Evolutionary conservation across 2,329 filamentous ascomycete species (phyloP), one percentile per base, ranked within the genome.

Genomic region (Stachybotrys chartarum): DNA sequence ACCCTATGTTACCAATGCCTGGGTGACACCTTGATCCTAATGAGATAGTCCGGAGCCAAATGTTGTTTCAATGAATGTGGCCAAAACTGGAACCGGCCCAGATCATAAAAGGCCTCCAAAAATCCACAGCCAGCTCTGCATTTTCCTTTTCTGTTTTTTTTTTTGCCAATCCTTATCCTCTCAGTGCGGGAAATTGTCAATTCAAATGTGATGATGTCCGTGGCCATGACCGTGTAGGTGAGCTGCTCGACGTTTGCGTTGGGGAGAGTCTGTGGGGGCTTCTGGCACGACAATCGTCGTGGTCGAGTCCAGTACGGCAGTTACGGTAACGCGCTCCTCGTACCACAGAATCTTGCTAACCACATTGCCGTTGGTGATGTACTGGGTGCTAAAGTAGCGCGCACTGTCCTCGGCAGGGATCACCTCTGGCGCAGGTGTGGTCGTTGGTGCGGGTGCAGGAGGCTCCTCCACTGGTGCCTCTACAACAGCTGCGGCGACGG

Each of bases 341-440:
- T 80, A 77, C 77, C 80, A 82, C 12, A 83, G 66, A 24, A 86
- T 75, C 70, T 85, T 78, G 58, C 75, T 75, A 12, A 86, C 78
- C 7, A 76, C 61, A 49, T 74, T 72, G 53, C 75, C 76, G 8
- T 71, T 70, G 17, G 81, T 84, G 50, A 78, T 58, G 58, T 75
- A 83, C 60, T 82, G 68, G 6, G 82, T 86, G 66, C 77, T 80
- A 58, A 60, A 75, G 59, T 61, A 69, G 56, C 61, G 70, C 54
- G 69, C 63, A 56, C 73, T 73, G 39, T 72, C 68, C 10, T 69
- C 67, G 5, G 66, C 61, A 5, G 63, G 59, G 12, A 51, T 49
- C 8, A 57, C 31, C 50, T 65, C 60, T 4, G 70, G 63, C 6
- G 68, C 54, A 4, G 66, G 55, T 3, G 66, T 67, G 5, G 65